Base-by-base conservation (phyloP, 2,329 filamentous ascomycete genomes). In the Simplicillium sp. region DNA sequence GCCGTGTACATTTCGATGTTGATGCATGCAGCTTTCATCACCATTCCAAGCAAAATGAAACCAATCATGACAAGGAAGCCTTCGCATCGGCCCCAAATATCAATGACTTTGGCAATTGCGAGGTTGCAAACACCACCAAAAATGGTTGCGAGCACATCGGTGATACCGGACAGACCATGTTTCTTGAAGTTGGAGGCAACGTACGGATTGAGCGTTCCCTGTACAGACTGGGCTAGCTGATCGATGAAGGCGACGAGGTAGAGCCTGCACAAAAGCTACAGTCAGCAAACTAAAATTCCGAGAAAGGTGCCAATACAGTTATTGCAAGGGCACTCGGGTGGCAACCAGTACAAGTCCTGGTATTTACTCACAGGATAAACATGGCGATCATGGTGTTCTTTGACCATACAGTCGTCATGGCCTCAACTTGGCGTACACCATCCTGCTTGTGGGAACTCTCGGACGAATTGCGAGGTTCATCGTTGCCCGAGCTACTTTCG, bases 81-180 rank as follows among this genome's bases (percentile, higher is more conserved):
- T 43, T 71, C 63, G 32, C 62, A 56, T 36, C 70, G 68, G 29
- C 69, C 69, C 51, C 67, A 68, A 32, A 72, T 63, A 45, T 73
- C 68, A 32, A 70, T 64, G 32, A 71, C 52, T 49, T 72, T 73
- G 43, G 68, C 67, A 41, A 71, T 59, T 11, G 59, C 58, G 7
- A 66, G 60, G 31, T 57, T 56, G 39, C 57, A 58, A 14, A 63
- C 58, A 34, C 60, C 63, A 35, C 58, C 57, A 11, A 68, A 54
- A 34, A 66, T 56, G 38, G 56, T 57, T 40, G 81, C 75, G 12
- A 84, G 70, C 18, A 84, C 77, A 38, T 73, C 64, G 34, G 82
- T 73, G 0, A 78, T 81, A 3, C 78, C 75, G n/a, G 84, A 67
- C 29, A 85, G 65, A 11, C 80, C 80, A 53, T 84, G 82, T 37